phyloP scores from a whole-genome alignment of 179 eudicot species.

The Pouteria campechiana region DNA sequence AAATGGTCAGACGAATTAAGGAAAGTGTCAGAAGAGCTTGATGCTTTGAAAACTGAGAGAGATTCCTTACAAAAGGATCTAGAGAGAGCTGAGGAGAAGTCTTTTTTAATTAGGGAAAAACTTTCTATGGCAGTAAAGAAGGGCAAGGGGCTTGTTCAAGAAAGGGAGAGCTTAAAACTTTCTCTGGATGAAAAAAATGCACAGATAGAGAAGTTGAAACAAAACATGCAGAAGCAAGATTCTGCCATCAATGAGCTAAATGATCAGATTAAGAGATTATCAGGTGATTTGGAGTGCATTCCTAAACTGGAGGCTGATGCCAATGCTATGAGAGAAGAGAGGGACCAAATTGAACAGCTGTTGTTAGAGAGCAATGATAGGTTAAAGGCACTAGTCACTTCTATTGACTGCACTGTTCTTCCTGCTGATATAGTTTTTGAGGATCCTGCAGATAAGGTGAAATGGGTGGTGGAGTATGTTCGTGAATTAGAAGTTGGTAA shows the following conservation, averaged over 20 bases:
- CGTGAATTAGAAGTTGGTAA: slow-evolving; percentile 47
- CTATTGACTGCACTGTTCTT: slow-evolving; percentile 36
- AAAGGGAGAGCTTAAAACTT: slow-evolving; percentile 73
- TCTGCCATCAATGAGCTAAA: slow-evolving; percentile 27
- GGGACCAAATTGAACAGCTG: slow-evolving; percentile 60
- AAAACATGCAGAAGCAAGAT: slow-evolving; percentile 44
- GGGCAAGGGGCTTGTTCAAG: slow-evolving; percentile 97
- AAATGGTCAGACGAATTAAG: slow-evolving; percentile 32
- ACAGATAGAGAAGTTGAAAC: slow-evolving; percentile 62
- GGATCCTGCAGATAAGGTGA: slow-evolving; percentile 63
- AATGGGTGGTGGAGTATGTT: slow-evolving; percentile 48
- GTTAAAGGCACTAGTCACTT: slow-evolving; percentile 40
- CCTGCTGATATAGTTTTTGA: slow-evolving; percentile 34
- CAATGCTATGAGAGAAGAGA: slow-evolving; percentile 29
- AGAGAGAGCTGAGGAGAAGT: slow-evolving; percentile 71
- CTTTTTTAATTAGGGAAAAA: slow-evolving; percentile 67
- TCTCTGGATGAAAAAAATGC: slow-evolving; percentile 59
- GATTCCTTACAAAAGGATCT: slow-evolving; percentile 50
- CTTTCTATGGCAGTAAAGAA: slow-evolving; percentile 95
- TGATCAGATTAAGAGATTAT: slow-evolving; percentile 42
- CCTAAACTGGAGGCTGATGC: slow-evolving; percentile 60
- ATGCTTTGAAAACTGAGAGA: slow-evolving; percentile 45
- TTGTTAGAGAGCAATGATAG: slow-evolving; percentile 53
- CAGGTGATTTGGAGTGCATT: slow-evolving; percentile 39
- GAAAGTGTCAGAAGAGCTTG: slow-evolving; percentile 38